phyloP scores from a whole-genome alignment of 768 basidiomycete genomes.

The Macrolepiota dolichaula region DNA sequence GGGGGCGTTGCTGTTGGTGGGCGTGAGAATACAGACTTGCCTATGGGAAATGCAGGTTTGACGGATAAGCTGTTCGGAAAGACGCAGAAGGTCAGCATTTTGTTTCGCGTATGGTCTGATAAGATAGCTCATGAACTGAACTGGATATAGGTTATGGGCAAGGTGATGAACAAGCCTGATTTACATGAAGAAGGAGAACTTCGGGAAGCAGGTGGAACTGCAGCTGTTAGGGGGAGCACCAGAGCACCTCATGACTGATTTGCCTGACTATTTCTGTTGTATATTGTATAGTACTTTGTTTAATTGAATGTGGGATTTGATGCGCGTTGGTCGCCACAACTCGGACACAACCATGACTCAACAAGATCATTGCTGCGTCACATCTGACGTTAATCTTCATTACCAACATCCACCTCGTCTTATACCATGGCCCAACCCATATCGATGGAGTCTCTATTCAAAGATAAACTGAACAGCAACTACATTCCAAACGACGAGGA shows the following conservation, averaged over 20 bases:
- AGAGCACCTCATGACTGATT: slow-evolving; percentile 16
- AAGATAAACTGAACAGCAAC: slow-evolving; percentile 9
- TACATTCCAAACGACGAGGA: slow-evolving; percentile 12
- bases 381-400: neutral
- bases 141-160: slow-evolving; percentile 40
- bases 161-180: slow-evolving; percentile 42
- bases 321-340: neutral
- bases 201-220: slow-evolving; percentile 44
- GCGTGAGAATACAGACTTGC: slow-evolving; percentile 21
- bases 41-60: slow-evolving; percentile 37
- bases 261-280: neutral
- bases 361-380: neutral
- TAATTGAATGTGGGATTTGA: neutral
- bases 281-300: neutral
- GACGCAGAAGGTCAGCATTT: slow-evolving; percentile 44
- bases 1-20: slow-evolving; percentile 35
- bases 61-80: slow-evolving; percentile 59
- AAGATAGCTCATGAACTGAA: neutral
- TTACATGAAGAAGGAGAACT: slow-evolving; percentile 56
- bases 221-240: slow-evolving; percentile 36
- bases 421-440: neutral
- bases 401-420: neutral
- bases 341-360: neutral
- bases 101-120: too few species aligned
- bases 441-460: slow-evolving; percentile 13